Percentiles rank a stretch among this genome's conserved stretches.
These are phyloP conservation scores for Blakeslea trispora DNA, from an alignment of 371 early-diverging fungal genomes.

Conservation along the genomic window DNA sequence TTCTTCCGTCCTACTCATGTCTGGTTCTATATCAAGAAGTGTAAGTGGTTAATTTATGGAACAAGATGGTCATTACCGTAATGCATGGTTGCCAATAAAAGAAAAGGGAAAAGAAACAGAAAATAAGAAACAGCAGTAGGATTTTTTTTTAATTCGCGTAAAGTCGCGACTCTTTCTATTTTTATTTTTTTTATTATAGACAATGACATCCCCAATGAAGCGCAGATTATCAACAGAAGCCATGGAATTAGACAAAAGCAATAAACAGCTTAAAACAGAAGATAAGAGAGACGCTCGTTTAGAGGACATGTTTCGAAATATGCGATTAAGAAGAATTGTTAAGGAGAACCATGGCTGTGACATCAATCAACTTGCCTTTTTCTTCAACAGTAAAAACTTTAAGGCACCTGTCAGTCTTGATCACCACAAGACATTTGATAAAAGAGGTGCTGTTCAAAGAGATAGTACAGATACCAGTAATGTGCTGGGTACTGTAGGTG, in stretches of 20 bases:
- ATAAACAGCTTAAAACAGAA: background rate
- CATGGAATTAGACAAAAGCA: background rate
- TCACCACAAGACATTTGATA: conserved; percentile 63
- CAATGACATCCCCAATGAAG: too few relatives aligned
- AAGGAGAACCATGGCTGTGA: conserved; percentile 84
- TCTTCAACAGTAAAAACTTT: conserved; percentile 62
- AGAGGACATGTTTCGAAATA: conserved; percentile 62
- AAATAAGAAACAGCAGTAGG: background rate
- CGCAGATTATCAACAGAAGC: background rate
- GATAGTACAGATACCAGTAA: conserved; percentile 73
- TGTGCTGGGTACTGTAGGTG: conserved; percentile 73
- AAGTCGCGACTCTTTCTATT: background rate
- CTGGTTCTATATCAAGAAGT: conserved; percentile 3
- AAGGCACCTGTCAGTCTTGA: conserved; percentile 56
- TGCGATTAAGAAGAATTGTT: conserved; percentile 79
- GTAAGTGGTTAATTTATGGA: too few relatives aligned
- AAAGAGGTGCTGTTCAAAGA: conserved; percentile 66
- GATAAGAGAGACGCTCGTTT: background rate
- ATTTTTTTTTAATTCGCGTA: too few relatives aligned
- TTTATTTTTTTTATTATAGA: too few relatives aligned
- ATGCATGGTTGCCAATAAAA: too few relatives aligned
- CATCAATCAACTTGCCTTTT: conserved; percentile 73
- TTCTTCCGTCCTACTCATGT: conserved; percentile 30
- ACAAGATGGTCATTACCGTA: too few relatives aligned
- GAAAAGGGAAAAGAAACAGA: too few relatives aligned